Conservation (phyloP, 305 asterid species). For the Solanum aculeatissimum region DNA sequence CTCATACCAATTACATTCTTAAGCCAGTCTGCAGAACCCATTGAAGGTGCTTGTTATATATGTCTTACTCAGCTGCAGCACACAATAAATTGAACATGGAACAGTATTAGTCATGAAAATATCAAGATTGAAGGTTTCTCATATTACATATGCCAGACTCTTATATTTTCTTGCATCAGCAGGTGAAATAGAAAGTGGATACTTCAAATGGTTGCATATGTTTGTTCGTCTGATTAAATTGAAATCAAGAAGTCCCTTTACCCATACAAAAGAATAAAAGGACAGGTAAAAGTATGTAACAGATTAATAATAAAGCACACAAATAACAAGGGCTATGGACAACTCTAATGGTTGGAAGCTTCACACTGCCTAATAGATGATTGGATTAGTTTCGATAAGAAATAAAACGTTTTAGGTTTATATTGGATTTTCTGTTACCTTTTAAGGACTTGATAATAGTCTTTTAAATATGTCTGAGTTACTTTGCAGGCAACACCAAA, state of each 20-base stretch:
- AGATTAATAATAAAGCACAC: background rate
- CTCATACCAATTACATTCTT: slow-evolving; percentile 60
- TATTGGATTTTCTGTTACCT: background rate
- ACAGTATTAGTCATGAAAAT: background rate
- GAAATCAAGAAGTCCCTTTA: background rate
- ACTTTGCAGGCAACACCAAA: background rate
- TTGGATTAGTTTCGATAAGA: background rate
- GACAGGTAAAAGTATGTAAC: background rate
- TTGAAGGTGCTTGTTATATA: slow-evolving; percentile 17
- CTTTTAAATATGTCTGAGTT: background rate
- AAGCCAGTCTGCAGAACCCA: slow-evolving; percentile 81
- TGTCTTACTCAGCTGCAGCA: slow-evolving; percentile 17
- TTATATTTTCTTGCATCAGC: background rate
- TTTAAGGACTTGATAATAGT: background rate
- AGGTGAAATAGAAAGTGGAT: background rate
- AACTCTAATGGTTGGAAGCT: background rate
- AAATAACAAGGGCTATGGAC: background rate
- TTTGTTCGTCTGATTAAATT: background rate
- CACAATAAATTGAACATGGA: background rate
- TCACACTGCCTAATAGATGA: background rate
- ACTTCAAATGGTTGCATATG: background rate
- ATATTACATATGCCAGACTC: background rate
- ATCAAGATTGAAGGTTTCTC: background rate
- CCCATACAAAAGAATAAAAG: background rate
- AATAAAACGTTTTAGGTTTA: background rate